These are phyloP conservation scores for Puccinellia tenuiflora DNA, from an alignment of 176 grass and related monocot species.

Conservation along the genomic window DNA sequence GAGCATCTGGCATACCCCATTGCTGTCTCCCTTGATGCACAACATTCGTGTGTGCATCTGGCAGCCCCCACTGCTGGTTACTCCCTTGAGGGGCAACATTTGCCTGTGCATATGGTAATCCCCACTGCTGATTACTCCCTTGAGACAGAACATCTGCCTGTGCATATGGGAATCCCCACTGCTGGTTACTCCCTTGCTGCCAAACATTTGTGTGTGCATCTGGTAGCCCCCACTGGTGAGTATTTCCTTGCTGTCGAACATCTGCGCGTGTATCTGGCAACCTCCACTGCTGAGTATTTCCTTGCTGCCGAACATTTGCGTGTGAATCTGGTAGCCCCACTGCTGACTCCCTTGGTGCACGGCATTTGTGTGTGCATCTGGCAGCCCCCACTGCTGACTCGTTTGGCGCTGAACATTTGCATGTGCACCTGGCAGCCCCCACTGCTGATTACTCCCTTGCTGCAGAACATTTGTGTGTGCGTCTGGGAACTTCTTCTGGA, in stretches of 20 bases:
- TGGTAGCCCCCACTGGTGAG: neutral
- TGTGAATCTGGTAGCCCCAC: too few relatives aligned
- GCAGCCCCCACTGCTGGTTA: neutral
- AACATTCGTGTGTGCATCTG: neutral
- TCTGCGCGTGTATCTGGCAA: neutral
- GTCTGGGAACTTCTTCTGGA: neutral
- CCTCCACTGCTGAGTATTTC: neutral
- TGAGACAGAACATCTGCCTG: neutral
- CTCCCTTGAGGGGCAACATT: neutral
- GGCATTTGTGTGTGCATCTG: too few relatives aligned
- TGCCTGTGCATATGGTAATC: neutral
- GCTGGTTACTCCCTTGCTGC: neutral
- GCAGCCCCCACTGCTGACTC: too few relatives aligned
- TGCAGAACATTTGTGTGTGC: neutral
- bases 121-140: neutral
- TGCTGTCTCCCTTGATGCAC: neutral
- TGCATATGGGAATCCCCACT: neutral
- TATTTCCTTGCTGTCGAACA: neutral
- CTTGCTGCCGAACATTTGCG: too few relatives aligned
- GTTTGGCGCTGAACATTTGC: too few relatives aligned
- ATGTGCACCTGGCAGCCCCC: neutral
- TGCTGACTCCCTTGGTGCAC: too few relatives aligned
- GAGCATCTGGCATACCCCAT: neutral
- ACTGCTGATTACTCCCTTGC: neutral
- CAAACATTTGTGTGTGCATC: neutral